Percentiles rank a stretch among this genome's conserved stretches.
Evolutionary conservation across 2,329 filamentous ascomycete species (phyloP).

Genomic region (Aspergillus fructus): DNA sequence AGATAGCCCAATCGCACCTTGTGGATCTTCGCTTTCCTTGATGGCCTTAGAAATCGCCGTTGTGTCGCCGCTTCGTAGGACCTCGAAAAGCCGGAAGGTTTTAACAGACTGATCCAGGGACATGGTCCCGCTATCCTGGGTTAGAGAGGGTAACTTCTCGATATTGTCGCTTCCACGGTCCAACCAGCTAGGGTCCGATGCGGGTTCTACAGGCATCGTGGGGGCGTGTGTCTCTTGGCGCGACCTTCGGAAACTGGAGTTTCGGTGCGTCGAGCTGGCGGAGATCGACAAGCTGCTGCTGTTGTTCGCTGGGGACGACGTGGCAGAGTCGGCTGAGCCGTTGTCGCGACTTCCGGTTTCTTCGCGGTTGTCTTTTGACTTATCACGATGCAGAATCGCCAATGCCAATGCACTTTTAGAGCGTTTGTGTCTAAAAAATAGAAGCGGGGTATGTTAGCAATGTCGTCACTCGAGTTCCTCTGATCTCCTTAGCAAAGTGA

Average conservation of each 20-base stretch:
- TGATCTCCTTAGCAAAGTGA: background rate
- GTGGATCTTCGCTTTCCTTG: constrained; percentile 55
- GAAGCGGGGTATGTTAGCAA: constrained; percentile 32
- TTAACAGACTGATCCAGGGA: constrained; percentile 90
- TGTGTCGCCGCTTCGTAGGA: constrained; percentile 85
- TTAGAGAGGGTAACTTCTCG: constrained; percentile 35
- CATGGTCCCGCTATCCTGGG: constrained; percentile 35
- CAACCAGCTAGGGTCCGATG: constrained; percentile 29
- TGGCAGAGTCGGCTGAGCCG: constrained; percentile 27
- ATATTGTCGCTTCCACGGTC: constrained; percentile 25
- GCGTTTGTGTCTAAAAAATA: constrained; percentile 49
- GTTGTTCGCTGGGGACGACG: constrained; percentile 23
- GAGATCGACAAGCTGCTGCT: constrained; percentile 28
- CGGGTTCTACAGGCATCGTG: constrained; percentile 22
- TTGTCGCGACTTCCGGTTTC: constrained; percentile 23
- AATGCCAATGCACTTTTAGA: constrained; percentile 55
- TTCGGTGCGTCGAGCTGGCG: constrained; percentile 31
- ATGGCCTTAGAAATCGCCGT: constrained; percentile 85
- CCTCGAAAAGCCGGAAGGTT: constrained; percentile 92
- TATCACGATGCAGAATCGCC: constrained; percentile 54
- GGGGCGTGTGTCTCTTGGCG: constrained; percentile 23
- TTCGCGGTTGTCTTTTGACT: constrained; percentile 44
- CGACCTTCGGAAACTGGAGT: constrained; percentile 31
- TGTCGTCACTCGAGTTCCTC: background rate
- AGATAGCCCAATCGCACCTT: constrained; percentile 43